A percentile compares a stretch with the other conserved stretches of the same genome.
phyloP scores from a whole-genome alignment of 2,329 filamentous ascomycete genomes.

The Calonectria honghensis region DNA sequence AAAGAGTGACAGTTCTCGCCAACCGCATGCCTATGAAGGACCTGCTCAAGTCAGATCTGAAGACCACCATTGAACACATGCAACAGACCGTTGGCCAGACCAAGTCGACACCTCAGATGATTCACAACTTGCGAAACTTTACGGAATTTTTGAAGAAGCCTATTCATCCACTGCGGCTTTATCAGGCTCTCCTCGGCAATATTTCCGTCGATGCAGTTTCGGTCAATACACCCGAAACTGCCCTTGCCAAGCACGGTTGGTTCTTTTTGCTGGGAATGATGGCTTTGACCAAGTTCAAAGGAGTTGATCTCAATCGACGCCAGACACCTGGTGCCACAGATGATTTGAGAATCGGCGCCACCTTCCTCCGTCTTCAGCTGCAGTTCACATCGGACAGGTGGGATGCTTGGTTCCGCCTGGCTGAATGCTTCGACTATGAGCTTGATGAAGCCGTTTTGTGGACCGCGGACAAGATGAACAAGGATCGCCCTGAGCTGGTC shows the following conservation, averaged over 20 bases:
- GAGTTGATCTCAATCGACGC: constrained; percentile 81
- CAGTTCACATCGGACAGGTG: constrained; percentile 88
- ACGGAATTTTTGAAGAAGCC: constrained; percentile 88
- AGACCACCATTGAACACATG: constrained; percentile 92
- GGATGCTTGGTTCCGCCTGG: constrained; percentile 93
- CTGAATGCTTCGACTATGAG: constrained; percentile 91
- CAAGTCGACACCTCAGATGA: constrained; percentile 86
- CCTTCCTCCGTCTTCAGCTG: constrained; percentile 86
- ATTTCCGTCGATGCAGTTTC: constrained; percentile 83
- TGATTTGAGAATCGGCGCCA: constrained; percentile 87
- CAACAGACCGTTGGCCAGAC: constrained; percentile 88
- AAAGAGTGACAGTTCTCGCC: constrained; percentile 88
- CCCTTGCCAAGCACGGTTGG: constrained; percentile 89
- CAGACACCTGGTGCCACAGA: constrained; percentile 87
- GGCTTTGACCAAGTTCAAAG: constrained; percentile 88
- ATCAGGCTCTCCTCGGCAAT: constrained; percentile 86
- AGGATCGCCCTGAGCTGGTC: constrained; percentile 83
- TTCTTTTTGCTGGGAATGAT: constrained; percentile 94
- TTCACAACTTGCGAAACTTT: constrained; percentile 91
- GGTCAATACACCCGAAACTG: constrained; percentile 81
- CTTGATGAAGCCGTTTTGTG: constrained; percentile 91
- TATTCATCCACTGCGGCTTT: constrained; percentile 87
- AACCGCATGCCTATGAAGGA: constrained; percentile 92
- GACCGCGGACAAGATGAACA: constrained; percentile 94
- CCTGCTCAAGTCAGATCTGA: constrained; percentile 91